A percentile compares a stretch with the other conserved stretches of the same genome.
Conservation (phyloP, 768 basidiomycete species). For the Termitomyces sp. region DNA sequence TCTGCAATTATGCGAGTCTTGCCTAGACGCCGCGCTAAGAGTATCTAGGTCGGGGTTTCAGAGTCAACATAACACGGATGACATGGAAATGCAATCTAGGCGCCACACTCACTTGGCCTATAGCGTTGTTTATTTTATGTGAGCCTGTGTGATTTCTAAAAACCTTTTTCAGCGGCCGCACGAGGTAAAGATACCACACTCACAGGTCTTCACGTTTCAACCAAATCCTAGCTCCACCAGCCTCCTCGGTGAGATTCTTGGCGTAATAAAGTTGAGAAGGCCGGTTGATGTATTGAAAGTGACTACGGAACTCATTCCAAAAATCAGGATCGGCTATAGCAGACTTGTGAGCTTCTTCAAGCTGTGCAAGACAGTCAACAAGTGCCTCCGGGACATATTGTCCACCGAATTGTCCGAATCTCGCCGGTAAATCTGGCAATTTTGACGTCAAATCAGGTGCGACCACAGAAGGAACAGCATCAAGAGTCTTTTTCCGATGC, state of each 20-base stretch:
- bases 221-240: constrained; percentile 96
- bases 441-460: constrained; percentile 27
- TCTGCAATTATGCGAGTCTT: constrained; percentile 98
- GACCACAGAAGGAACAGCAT: constrained; percentile 22
- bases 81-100: neutral
- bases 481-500: constrained; percentile 20
- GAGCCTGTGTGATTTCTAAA: constrained; percentile 94
- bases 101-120: constrained; percentile 68
- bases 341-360: constrained; percentile 85
- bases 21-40: constrained; percentile 89
- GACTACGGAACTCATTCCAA: constrained; percentile 84
- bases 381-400: constrained; percentile 97
- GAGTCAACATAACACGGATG: neutral
- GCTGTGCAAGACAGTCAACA: constrained; percentile 87
- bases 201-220: constrained; percentile 92
- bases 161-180: constrained; percentile 4
- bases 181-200: constrained; percentile 19
- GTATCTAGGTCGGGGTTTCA: constrained; percentile 51
- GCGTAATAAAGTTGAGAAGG: constrained; percentile 91
- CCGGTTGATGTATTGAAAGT: constrained; percentile 92
- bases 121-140: constrained; percentile 99
- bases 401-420: constrained; percentile 95
- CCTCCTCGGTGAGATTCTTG: constrained; percentile 82
- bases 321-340: constrained; percentile 88
- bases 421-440: constrained; percentile 55